Evolutionary conservation across 495 filamentous ascomycete species (phyloP), one percentile per base, ranked within the genome.

Genomic region (Podospora conica): DNA sequence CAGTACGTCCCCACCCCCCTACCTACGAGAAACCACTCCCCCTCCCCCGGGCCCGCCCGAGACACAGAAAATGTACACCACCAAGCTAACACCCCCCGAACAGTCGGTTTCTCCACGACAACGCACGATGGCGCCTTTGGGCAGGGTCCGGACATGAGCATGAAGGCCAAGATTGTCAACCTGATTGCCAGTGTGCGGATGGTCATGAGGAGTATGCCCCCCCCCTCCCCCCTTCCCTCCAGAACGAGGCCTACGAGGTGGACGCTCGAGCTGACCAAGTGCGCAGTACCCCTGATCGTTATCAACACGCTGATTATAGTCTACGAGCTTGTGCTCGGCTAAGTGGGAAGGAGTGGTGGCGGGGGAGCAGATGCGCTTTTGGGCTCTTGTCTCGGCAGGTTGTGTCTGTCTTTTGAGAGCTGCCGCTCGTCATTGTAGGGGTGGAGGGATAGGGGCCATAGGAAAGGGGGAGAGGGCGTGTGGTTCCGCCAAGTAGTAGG

Each of bases 271-370:
- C 29, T 57, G 29, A 53, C 62, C 5, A 12, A 27, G 20, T 8
- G 7, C 25, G 15, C 71, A 97, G 94, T 97, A 88, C 96, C 94
- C 9, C 81, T 98, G 60, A 98, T 98, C 73, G 85, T 87, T 55
- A 89, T 96, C 71, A 98, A 98, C 74, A 91, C 90, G 1, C 73
- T 96, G 58, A 88, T 98, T 67, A 96, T 96, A 75, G 75, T 92
- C 62, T 97, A 96, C 77, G 91, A 95, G 77, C 81, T 96, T 5
- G 85, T 96, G 27, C 84, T 98, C 48, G 95, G 94, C 20, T 61
- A 28, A 55, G 22, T 28, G 29, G 29, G 23, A 48, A 15, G 15
- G 7, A 15, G 15, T 1, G 33, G 33, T 4, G 12, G 18, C 1
- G 15, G 15, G 7, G 33, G 33, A 18, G 15, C 15, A 27, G 25